Conservation (phyloP, 108 stramenopile species). For the Schizochytrium sp. region DNA sequence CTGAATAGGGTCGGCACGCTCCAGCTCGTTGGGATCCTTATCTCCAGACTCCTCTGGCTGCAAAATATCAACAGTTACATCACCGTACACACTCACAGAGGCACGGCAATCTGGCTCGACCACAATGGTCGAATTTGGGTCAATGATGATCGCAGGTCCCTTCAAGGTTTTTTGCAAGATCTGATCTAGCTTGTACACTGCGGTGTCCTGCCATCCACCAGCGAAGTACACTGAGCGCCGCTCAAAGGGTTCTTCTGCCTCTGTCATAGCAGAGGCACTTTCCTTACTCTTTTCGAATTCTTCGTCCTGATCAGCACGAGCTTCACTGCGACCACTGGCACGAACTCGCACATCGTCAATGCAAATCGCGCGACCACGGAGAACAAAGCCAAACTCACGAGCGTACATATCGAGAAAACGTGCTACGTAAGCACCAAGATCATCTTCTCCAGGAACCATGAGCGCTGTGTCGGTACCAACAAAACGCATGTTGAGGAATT, state of each 20-base stretch:
- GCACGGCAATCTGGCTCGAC: constrained; percentile 91
- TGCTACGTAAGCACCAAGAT: constrained; percentile 69
- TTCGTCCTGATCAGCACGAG: constrained; percentile 65
- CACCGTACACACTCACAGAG: constrained; percentile 86
- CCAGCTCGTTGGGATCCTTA: constrained; percentile 30
- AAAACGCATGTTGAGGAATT: constrained; percentile 85
- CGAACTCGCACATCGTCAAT: constrained; percentile 97
- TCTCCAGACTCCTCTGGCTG: constrained; percentile 2
- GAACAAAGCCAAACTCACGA: constrained; percentile 93
- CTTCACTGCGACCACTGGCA: constrained; percentile 84
- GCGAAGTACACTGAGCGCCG: constrained; percentile 85
- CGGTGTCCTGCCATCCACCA: constrained; percentile 87
- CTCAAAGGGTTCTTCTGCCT: constrained; percentile 60
- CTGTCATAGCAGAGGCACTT: constrained; percentile 14
- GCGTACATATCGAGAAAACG: constrained; percentile 81
- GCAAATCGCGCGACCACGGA: constrained; percentile 85
- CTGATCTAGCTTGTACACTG: constrained; percentile 86
- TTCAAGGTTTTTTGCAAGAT: constrained; percentile 64
- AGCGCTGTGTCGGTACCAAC: constrained; percentile 95
- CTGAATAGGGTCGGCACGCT: constrained; percentile 85
- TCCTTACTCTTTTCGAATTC: constrained; percentile 68
- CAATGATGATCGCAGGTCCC: constrained; percentile 94
- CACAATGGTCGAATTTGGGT: constrained; percentile 92
- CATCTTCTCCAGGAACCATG: constrained; percentile 78
- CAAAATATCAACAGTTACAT: constrained; percentile 83